phyloP scores from a whole-genome alignment of 1,139 yeast species.

The Meyerozyma smithsonii region DNA sequence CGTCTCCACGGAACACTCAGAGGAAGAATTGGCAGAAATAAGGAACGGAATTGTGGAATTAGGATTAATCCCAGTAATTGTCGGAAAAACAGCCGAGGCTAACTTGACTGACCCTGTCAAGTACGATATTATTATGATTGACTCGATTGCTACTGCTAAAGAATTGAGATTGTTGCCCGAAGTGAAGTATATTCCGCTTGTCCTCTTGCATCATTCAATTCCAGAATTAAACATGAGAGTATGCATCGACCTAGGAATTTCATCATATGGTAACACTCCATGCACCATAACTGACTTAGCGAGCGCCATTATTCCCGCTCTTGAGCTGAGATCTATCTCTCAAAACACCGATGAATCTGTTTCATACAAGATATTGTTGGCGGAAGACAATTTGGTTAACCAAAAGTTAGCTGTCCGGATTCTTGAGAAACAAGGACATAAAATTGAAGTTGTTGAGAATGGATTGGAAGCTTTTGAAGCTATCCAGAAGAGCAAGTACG shows the following conservation, averaged over 20 bases:
- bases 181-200: constrained; percentile 78
- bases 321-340: constrained; percentile 78
- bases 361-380: constrained; percentile 68
- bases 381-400: constrained; percentile 84
- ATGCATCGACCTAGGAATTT: constrained; percentile 80
- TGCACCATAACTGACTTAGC: constrained; percentile 79
- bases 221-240: constrained; percentile 77
- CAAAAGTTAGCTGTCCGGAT: constrained; percentile 83
- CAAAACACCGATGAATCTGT: constrained; percentile 75
- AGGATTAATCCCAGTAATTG: constrained; percentile 47
- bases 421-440: constrained; percentile 77
- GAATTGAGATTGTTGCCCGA: constrained; percentile 63
- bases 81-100: constrained; percentile 47
- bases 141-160: constrained; percentile 70
- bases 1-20: constrained; percentile 61
- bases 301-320: constrained; percentile 76
- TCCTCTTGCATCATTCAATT: constrained; percentile 67
- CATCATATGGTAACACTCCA: constrained; percentile 85
- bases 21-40: constrained; percentile 44
- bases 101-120: constrained; percentile 51
- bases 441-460: constrained; percentile 78
- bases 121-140: constrained; percentile 79
- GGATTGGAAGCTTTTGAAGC: constrained; percentile 82
- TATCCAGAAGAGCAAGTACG: constrained; percentile 59
- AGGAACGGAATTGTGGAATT: constrained; percentile 36